Evolutionary conservation across 2,329 filamentous ascomycete species (phyloP), one percentile per base, ranked within the genome.

Genomic region (Stemphylium vesicarium): DNA sequence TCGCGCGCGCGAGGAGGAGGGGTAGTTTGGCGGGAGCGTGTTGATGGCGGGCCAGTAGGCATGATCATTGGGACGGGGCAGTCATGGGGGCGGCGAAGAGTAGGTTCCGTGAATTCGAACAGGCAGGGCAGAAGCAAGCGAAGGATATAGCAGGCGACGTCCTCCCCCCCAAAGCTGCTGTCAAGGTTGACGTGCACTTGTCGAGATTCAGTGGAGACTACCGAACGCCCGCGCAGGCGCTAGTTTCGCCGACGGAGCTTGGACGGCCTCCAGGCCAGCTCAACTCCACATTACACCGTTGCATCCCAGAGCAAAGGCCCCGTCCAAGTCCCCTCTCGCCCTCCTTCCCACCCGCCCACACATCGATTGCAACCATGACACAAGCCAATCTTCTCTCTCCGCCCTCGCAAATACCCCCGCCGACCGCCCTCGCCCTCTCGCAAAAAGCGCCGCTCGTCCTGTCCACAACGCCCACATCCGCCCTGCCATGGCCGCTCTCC

Each of bases 401-500:
- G 13, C 77, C 79, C 6, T 65, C 75, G 12, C 68, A 66, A 50
- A 70, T 78, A 50, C 61, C 75, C 0, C 79, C 79, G 0, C 54
- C 60, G 3, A 70, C 69, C 26, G 74, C 79, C 24, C 75, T 81
- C 72, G 75, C 57, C 66, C 81, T 79, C 71, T 84, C 73, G 60
- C 79, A 76, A 71, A 80, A 72, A 70, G 79, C 79, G 3, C 75
- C 79, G 24, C 68, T 61, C 32, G 68, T 77, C 48, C 68, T 79
- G 60, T 56, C 72, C 40, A 63, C 62, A 40, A 71, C 77, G 56
- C 74, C 76, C 11, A 75, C 76, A 9, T 72, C 70, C 16, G 73
- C 75, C 20, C 71, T 78, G n/a, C 79, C 77, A 24, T 85, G 79
- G 75, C 83, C 80, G 43, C 76, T 84, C 46, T 82, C 78, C 7